A percentile compares a stretch with the other conserved stretches of the same genome.
These are phyloP conservation scores for Cucurbita ficifolia DNA, from an alignment of 306 rosid species.

Conservation along the genomic window DNA sequence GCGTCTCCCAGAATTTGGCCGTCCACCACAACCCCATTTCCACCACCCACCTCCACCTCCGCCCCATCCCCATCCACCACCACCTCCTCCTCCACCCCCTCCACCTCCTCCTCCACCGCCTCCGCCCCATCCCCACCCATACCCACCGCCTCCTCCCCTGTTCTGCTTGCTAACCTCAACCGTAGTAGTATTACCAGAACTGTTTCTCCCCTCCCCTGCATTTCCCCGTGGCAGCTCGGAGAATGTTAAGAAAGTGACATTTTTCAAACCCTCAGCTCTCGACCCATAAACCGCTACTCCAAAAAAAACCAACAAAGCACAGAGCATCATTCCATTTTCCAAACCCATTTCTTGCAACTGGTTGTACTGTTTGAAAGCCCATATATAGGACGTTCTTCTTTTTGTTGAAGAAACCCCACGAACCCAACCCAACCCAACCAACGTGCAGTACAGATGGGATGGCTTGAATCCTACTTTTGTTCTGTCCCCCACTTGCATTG, in stretches of 20 bases:
- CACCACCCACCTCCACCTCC: conserved; percentile 46
- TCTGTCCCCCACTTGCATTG: background rate
- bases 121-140: conserved; percentile 12
- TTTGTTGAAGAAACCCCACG: background rate
- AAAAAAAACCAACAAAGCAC: background rate
- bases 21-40: conserved; percentile 61
- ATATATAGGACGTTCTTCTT: background rate
- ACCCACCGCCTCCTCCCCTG: conserved; percentile 1
- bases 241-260: conserved; percentile 3
- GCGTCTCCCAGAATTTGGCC: conserved; percentile 12
- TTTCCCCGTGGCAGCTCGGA: background rate
- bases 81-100: background rate
- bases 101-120: background rate
- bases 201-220: background rate
- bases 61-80: conserved; percentile 54
- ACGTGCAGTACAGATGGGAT: background rate
- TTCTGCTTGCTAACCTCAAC: conserved; percentile 21
- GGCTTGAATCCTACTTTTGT: background rate
- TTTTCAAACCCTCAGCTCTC: background rate
- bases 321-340: background rate
- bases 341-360: background rate
- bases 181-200: conserved; percentile 9
- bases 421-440: background rate
- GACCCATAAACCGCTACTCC: background rate
- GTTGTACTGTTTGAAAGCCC: background rate